Conservation (phyloP, 192 early-diverging fungal species). For the Coemansia reversa region DNA sequence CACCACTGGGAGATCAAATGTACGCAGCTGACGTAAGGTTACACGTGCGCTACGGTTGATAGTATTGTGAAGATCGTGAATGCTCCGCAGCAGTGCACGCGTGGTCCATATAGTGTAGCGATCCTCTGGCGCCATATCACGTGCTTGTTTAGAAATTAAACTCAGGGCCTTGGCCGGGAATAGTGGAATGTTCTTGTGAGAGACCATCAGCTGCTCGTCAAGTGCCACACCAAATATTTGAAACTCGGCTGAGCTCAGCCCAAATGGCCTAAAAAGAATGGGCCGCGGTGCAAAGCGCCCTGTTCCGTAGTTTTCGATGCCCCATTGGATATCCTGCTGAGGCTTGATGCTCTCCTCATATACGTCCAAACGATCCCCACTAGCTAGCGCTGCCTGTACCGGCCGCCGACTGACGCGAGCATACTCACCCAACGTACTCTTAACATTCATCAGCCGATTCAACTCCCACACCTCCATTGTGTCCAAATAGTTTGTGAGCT, state of each 20-base stretch:
- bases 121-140: conserved; percentile 47
- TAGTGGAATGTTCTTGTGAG: conserved; percentile 61
- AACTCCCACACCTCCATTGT: conserved; percentile 57
- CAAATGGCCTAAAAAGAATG: conserved; percentile 68
- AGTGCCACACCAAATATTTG: conserved; percentile 78
- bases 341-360: conserved; percentile 76
- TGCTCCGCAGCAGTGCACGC: conserved; percentile 55
- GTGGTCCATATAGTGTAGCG: conserved; percentile 63
- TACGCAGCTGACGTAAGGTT: conserved; percentile 55
- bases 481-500: conserved; percentile 56
- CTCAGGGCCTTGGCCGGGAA: conserved; percentile 62
- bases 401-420: conserved; percentile 39
- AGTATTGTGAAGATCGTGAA: conserved; percentile 64
- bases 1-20: conserved; percentile 59
- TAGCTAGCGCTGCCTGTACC: conserved; percentile 41
- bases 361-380: conserved; percentile 56
- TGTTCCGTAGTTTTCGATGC: conserved; percentile 72
- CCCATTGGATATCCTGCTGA: conserved; percentile 73
- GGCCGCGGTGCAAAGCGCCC: conserved; percentile 69
- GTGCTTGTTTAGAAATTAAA: conserved; percentile 57
- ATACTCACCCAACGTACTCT: conserved; percentile 47
- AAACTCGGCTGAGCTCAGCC: conserved; percentile 67
- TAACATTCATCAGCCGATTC: conserved; percentile 55
- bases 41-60: conserved; percentile 63
- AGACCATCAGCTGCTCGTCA: conserved; percentile 63